Evolutionary conservation across 2,329 filamentous ascomycete genomes (phyloP).

Genomic region (Chaetomium sp.): DNA sequence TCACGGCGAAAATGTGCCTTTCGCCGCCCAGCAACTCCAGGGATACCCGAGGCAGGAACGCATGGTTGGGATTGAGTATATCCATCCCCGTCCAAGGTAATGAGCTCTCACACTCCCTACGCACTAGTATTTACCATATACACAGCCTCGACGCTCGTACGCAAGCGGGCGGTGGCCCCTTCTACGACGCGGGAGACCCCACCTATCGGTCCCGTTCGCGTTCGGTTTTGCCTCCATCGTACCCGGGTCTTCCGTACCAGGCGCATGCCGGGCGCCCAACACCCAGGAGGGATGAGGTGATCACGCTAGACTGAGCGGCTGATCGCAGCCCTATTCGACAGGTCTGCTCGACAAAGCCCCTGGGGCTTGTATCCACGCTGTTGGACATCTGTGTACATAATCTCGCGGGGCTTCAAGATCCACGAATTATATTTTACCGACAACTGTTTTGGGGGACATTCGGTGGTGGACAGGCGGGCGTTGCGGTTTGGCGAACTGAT

Average conservation of each 20-base stretch:
- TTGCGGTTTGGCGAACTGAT: conserved; percentile 3
- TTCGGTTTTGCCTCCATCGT: conserved; percentile 11
- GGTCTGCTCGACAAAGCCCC: neutral
- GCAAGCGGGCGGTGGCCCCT: conserved; percentile 1
- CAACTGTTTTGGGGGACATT: conserved; percentile 4
- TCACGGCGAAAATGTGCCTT: conserved; percentile 1
- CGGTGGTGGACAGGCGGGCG: conserved; percentile 5
- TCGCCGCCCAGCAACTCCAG: conserved; percentile 5
- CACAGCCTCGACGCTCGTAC: conserved; percentile 12
- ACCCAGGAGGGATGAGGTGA: conserved; percentile 22
- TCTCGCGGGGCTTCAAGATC: neutral
- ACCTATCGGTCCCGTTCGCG: conserved; percentile 18
- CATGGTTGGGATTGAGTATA: conserved; percentile 34
- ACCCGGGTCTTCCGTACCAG: conserved; percentile 16
- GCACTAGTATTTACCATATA: neutral
- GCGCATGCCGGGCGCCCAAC: conserved; percentile 3
- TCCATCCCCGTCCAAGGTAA: conserved; percentile 26
- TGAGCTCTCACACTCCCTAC: neutral
- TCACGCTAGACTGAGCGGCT: conserved; percentile 22
- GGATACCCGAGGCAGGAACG: conserved; percentile 29
- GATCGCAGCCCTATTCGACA: neutral
- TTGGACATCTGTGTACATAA: conserved; percentile 1
- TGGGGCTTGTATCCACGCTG: neutral
- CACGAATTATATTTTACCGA: conserved; percentile 2
- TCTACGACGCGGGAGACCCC: neutral